Base-by-base conservation (phyloP, 2,329 filamentous ascomycete genomes). In the Phyllosticta citrichinensis region DNA sequence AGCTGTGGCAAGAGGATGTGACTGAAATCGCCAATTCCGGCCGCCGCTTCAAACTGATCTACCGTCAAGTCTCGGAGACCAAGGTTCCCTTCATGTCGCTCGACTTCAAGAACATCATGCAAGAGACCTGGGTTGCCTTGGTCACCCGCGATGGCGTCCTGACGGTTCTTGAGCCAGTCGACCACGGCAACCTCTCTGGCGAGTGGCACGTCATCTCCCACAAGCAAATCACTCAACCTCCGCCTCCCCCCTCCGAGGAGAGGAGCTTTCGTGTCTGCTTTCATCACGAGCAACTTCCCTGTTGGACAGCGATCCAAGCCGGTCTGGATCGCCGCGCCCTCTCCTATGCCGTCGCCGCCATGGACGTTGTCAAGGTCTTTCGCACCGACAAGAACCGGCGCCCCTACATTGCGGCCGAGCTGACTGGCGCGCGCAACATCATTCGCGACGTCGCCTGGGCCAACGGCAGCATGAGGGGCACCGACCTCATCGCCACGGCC, bases 1-100 rank as follows among this genome's bases (percentile, higher is more conserved):
- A 91, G 71, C 81, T 97, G 65, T 97, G 93, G 93, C 87, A 89
- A 63, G 93, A 97, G 76, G 91, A 97, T 74, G 86, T 88, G 17
- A 88, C 87, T 1, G 88, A 94, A 56, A 81, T 88, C 1, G 86
- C 87, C 0, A 80, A 82, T 62, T 85, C 83, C 40, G 91, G 91
- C 33, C 85, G 88, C 33, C 87, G 92, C 57, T 97, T 97, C 79
- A 89, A 87, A 70, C 81, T 79, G 75, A 77, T 89, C 78, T 76
- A 81, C 75, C 71, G 85, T 77, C 75, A 83, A 65, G 77, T 74
- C 40, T 83, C 85, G 12, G 84, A 87, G 6, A 93, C 89, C 68
- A 85, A 89, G 53, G 78, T 83, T 12, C 84, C 86, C 0, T 88
- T 83, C 71, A 83, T 86, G 68, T 94, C 89, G 56, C 87, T 97